Conservation (phyloP, 352 stramenopile genomes). For the Blastocystis hominis region DNA sequence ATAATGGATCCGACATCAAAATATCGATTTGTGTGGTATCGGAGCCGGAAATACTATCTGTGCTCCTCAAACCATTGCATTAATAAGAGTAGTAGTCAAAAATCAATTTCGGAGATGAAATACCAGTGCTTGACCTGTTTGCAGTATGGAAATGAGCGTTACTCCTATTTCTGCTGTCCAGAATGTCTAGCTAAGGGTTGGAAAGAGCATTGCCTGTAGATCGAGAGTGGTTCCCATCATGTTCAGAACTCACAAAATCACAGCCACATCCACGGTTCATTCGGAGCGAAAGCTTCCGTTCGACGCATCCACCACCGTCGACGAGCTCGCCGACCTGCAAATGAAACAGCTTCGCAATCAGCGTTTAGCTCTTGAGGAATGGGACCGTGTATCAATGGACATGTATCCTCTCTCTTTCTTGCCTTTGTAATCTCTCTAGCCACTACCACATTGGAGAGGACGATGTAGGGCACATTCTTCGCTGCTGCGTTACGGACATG, state of each 20-base stretch:
- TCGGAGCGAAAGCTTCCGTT: neutral
- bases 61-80: slow-evolving; percentile 25
- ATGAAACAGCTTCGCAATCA: slow-evolving; percentile 26
- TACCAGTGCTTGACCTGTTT: slow-evolving; percentile 50
- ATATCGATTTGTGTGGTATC: slow-evolving; percentile 54
- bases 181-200: neutral
- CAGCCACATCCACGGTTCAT: slow-evolving; percentile 2
- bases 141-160: slow-evolving; percentile 45
- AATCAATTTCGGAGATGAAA: neutral
- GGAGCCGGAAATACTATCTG: slow-evolving; percentile 43
- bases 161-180: slow-evolving; percentile 40
- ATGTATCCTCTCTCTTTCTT: neutral
- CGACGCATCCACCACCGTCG: neutral
- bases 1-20: neutral
- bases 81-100: neutral
- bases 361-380: neutral
- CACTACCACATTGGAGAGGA: neutral
- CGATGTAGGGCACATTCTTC: slow-evolving; percentile 32
- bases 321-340: slow-evolving; percentile 25
- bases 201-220: neutral
- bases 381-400: slow-evolving; percentile 14
- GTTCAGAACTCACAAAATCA: slow-evolving; percentile 28
- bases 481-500: neutral
- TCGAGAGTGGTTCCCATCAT: neutral
- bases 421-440: neutral